Conservation (phyloP, 176 grass and related monocot species). For the Urochloa ruziziensis region DNA sequence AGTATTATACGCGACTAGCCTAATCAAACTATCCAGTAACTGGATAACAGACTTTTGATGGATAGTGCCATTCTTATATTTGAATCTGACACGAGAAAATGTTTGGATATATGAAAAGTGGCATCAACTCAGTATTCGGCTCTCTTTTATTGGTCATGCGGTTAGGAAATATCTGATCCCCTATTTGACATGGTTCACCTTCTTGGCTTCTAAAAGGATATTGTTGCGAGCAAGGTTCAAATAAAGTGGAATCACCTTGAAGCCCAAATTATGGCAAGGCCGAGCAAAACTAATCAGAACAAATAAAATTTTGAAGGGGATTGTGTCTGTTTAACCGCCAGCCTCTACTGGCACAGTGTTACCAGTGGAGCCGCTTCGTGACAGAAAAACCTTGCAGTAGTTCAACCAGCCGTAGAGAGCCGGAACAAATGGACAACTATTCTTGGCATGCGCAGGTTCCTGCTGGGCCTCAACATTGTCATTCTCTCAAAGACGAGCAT, state of each 20-base stretch:
- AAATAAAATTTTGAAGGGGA: not conserved
- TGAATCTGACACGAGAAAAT: not conserved
- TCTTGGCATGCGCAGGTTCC: not conserved
- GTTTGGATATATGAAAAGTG: not conserved
- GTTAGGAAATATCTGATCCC: not conserved
- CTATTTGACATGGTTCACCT: not conserved
- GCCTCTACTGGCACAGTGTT: not conserved
- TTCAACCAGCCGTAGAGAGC: not conserved
- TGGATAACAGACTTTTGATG: no score
- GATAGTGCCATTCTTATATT: not conserved
- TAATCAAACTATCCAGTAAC: no score
- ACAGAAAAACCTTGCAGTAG: not conserved
- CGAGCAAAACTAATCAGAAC: not conserved
- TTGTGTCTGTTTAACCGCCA: not conserved
- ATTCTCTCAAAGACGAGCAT: not conserved
- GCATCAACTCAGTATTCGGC: not conserved
- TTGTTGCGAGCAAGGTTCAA: not conserved
- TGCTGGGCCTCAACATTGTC: not conserved
- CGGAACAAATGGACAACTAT: not conserved
- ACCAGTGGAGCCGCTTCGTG: not conserved
- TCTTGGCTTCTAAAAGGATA: not conserved
- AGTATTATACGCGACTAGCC: no score
- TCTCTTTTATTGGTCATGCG: not conserved
- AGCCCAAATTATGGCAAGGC: not conserved
- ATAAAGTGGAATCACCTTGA: not conserved